Evolutionary conservation across 73 alveolate species (phyloP).

Genomic region (Paramecium biaurelia): DNA sequence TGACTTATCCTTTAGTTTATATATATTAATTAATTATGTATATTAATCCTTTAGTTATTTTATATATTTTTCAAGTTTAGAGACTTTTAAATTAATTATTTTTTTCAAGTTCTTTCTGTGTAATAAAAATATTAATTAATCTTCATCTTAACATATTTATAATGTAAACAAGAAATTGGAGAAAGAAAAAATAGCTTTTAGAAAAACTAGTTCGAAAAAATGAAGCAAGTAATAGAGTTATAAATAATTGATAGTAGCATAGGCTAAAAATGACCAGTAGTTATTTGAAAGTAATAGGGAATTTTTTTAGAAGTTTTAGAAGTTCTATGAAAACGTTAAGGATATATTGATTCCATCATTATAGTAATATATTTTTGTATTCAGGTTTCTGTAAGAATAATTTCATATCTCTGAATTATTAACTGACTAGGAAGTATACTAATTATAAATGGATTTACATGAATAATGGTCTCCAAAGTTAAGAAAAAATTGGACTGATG

Average conservation of each 20-base stretch:
- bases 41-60: neutral
- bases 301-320: neutral
- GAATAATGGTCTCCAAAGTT: neutral
- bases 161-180: constrained; percentile 11
- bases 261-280: constrained; percentile 12
- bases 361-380: neutral
- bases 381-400: constrained; percentile 5
- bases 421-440: neutral
- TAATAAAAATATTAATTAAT: neutral
- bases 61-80: neutral
- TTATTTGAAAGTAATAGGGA: neutral
- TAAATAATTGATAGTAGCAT: neutral
- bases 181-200: neutral
- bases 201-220: neutral
- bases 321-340: neutral
- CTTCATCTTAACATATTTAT: neutral
- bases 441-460: neutral
- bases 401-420: neutral
- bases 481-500: constrained; percentile 32
- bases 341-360: neutral
- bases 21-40: neutral
- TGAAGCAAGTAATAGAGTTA: neutral
- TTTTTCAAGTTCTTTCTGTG: neutral
- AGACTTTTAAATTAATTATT: neutral
- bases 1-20: neutral